Base-by-base conservation (phyloP, 1,139 yeast species). In the Scheffersomyces titani region DNA sequence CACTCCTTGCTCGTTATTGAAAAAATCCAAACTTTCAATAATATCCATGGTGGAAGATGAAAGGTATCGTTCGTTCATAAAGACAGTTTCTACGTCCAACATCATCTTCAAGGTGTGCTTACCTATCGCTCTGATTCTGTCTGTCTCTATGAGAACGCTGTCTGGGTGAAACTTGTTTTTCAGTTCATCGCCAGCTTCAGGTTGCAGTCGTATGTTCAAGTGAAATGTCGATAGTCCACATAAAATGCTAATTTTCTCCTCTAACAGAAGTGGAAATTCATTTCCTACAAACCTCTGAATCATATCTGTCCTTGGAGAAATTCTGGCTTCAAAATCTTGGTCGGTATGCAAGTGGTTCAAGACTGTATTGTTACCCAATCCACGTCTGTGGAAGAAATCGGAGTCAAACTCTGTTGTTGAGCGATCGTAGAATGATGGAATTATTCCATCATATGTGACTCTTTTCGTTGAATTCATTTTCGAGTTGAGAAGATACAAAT, bases 31-130 rank as follows among this genome's bases (percentile, higher is more conserved):
- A 49, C 63, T 60, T 18, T 58, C 59, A 24, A 65, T 64, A 1
- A 79, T 57, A 13, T 77, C 81, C 3, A 58, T 62, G 19, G 67
- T 61, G 1, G 74, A 65, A 6, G 71, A 60, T 0, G 80, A 69
- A 16, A 77, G 66, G 57, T 70, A 70, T 44, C 66, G 64, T 11
- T 67, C 57, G 51, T 68, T 72, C 3, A 69, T 62, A 59, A 76
- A 77, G 3, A 74, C 65, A 0, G 71, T 67, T 20, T 62, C 59
- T 13, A 63, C 56, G n/a, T 59, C 55, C 45, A 70, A 56, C 36
- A 69, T 72, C 47, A 68, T 62, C 22, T 62, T 63, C 44, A 67
- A 64, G 40, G 65, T 54, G 1, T 61, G 53, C 51, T 61, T 55
- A 1, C 78, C 78, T 9, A 69, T 53, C 2, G 54, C 55, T 19